Base-by-base conservation (phyloP, 805 yeast species). In the Torulaspora delbrueckii region DNA sequence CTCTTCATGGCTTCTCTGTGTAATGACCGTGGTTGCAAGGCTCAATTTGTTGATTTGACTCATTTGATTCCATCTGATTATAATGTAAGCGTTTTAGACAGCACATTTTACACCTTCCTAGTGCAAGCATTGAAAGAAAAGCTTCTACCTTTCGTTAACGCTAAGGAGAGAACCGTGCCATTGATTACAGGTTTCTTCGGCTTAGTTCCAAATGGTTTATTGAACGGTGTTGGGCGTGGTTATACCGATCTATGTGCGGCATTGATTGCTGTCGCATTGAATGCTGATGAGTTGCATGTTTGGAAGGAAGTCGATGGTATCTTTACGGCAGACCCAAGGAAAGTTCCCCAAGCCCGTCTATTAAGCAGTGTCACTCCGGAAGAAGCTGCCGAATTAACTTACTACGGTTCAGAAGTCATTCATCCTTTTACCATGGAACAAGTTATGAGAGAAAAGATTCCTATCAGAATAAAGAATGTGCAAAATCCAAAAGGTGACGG, bases 291-390 rank as follows among this genome's bases (percentile, higher is more conserved):
- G 68, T 74, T 93, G 51, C 99, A 93, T 70, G 87, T 93, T 40
- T 93, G 99, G 99, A 93, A 93, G 60, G 99, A 93, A 71, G 99
- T 93, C 42, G 99, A 93, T 65, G 99, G 99, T 58, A 93, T 93
- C 32, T 93, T 93, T 72, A 90, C 98, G 0, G 99, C 99, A 2
- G 99, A 93, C 65, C 99, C 99, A 33, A 76, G 99, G 50, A 93
- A 93, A 59, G 98, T 93, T 24, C 84, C 89, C 30, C 81, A 79
- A 45, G 99, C 99, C 3, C 76, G 96, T 56, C 72, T 91, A 42
- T 73, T 93, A 53, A 78, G 81, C 47, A 79, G 88, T 43, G 96
- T 93, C 52, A 93, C 98, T 0, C 99, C 99, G 3, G 98, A 93
- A 63, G 99, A 93, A 71, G 99, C 99, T 4, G 93, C 98, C 0